Percentiles rank a stretch among this genome's conserved stretches.
phyloP scores from a whole-genome alignment of 805 yeast genomes.

The Clavispora phyllophila region DNA sequence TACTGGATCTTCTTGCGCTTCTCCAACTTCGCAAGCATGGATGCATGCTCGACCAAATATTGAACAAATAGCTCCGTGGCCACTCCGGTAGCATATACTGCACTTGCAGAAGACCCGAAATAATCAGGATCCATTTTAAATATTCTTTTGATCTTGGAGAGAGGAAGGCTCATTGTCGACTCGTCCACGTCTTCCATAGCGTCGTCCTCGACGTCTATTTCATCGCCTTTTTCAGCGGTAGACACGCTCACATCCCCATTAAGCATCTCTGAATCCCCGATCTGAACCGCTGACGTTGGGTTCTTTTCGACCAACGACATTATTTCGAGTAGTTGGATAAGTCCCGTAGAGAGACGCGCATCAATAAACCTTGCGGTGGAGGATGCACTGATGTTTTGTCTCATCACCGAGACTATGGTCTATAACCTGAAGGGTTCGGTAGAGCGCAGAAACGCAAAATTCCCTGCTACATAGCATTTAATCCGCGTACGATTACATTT shows the following conservation, averaged over 20 bases:
- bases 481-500: neutral
- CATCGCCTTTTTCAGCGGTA: neutral
- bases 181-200: constrained; percentile 10
- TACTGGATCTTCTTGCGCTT: constrained; percentile 67
- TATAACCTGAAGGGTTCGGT: too few species aligned
- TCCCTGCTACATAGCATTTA: too few species aligned
- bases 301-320: neutral
- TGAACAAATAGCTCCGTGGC: constrained; percentile 74
- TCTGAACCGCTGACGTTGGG: neutral
- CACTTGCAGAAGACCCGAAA: constrained; percentile 58
- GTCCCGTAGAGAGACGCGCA: neutral
- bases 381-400: neutral
- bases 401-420: too few species aligned
- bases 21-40: constrained; percentile 56
- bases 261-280: neutral
- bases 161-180: constrained; percentile 41
- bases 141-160: constrained; percentile 64
- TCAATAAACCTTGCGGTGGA: neutral
- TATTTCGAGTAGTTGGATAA: neutral
- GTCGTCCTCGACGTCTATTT: constrained; percentile 4
- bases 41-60: constrained; percentile 67
- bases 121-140: constrained; percentile 75
- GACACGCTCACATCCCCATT: neutral
- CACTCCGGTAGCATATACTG: constrained; percentile 71
- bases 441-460: too few species aligned